Evolutionary conservation across 129 eudicot genomes (phyloP).

Genomic region (Pittosporum tobira): DNA sequence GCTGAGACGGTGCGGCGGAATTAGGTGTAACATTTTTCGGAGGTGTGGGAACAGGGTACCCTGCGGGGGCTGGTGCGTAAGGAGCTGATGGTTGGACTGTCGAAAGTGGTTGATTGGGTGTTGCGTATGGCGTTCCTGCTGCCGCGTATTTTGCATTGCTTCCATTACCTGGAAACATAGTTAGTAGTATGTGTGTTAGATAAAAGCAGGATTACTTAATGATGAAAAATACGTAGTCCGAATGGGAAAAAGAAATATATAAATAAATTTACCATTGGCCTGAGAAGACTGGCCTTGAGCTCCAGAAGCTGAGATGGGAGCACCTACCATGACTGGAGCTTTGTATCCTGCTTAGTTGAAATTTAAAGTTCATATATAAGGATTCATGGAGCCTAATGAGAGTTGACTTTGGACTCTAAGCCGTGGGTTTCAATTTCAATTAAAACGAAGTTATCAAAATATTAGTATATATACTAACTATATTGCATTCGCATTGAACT

Average conservation of each 20-base stretch:
- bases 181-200: no score
- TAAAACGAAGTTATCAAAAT: neutral
- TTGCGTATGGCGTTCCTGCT: slow-evolving; percentile 14
- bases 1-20: neutral
- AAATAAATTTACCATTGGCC: neutral
- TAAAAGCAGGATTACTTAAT: no score
- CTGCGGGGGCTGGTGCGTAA: slow-evolving; percentile 7
- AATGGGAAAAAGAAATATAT: neutral
- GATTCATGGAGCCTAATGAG: neutral
- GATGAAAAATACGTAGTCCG: no score
- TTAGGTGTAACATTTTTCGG: neutral
- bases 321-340: slow-evolving; percentile 16
- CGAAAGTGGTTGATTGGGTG: slow-evolving; percentile 20
- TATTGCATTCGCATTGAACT: neutral
- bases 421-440: neutral
- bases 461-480: neutral
- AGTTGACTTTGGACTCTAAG: slow-evolving; percentile 1
- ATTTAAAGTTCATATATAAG: neutral
- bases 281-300: slow-evolving; percentile 8
- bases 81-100: slow-evolving; percentile 16
- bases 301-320: slow-evolving; percentile 8
- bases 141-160: neutral
- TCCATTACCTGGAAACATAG: neutral
- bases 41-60: neutral
- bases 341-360: neutral